phyloP scores from a whole-genome alignment of 1,284 basidiomycete species.

The Ganoderma meredithae region DNA sequence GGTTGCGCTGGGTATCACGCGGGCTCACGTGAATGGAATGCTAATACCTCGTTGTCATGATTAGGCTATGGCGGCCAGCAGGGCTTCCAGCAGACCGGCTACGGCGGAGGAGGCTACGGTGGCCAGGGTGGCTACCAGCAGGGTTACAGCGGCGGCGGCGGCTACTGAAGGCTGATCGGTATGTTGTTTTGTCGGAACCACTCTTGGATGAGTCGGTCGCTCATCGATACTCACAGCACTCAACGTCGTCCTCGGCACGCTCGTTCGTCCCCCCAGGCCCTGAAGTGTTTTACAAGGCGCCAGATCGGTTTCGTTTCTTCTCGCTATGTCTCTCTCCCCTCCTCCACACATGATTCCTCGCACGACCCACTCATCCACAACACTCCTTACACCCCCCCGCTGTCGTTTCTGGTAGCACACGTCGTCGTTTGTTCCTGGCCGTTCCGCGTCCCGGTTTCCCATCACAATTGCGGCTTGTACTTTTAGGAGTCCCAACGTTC shows the following conservation, averaged over 20 bases:
- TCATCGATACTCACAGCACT: not conserved
- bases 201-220: not conserved
- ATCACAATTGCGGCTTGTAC: constrained; percentile 52
- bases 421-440: constrained; percentile 48
- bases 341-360: constrained; percentile 34
- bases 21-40: not conserved
- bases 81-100: constrained; percentile 36
- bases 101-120: constrained; percentile 28
- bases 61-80: constrained; percentile 28
- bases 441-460: constrained; percentile 43
- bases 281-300: not conserved
- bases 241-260: not conserved
- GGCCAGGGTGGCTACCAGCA: constrained; percentile 30
- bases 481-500: constrained; percentile 43
- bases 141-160: constrained; percentile 33
- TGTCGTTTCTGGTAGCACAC: constrained; percentile 46
- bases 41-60: not conserved
- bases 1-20: constrained; percentile 15
- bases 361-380: constrained; percentile 48
- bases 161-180: constrained; percentile 32
- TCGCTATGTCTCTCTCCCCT: constrained; percentile 24
- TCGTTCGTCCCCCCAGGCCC: not conserved
- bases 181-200: constrained; percentile 3
- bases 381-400: constrained; percentile 41
- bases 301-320: not conserved